Conservation (phyloP, 192 early-diverging fungal species). For the Martensiomyces pterosporus region DNA sequence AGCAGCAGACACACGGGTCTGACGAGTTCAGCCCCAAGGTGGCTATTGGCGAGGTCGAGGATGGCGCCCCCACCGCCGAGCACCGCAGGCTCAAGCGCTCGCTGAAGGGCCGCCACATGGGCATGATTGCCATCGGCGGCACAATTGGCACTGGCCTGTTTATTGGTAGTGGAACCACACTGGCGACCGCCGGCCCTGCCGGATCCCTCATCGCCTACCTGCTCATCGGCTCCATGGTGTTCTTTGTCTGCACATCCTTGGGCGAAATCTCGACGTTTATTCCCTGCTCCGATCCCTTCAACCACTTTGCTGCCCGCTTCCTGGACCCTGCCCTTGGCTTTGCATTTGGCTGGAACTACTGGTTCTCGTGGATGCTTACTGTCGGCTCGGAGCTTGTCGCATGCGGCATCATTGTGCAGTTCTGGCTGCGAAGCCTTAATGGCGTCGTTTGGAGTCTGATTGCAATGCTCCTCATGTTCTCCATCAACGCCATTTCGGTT, state of each 20-base stretch:
- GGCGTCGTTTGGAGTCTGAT: conserved; percentile 47
- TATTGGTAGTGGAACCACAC: conserved; percentile 70
- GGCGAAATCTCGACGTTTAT: conserved; percentile 85
- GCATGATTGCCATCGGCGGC: conserved; percentile 77
- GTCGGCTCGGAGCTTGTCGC: conserved; percentile 80
- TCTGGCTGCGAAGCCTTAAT: conserved; percentile 54
- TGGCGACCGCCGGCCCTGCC: conserved; percentile 72
- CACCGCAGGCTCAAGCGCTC: conserved; percentile 53
- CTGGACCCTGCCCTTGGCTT: conserved; percentile 75
- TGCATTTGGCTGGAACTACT: conserved; percentile 72
- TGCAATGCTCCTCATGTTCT: conserved; percentile 63
- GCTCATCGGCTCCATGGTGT: conserved; percentile 65
- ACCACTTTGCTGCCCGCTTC: conserved; percentile 73
- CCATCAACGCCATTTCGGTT: conserved; percentile 70
- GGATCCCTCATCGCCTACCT: conserved; percentile 74
- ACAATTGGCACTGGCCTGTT: conserved; percentile 84
- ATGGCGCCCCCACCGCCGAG: background rate
- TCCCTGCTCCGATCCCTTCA: conserved; percentile 78
- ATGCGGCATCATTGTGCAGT: conserved; percentile 74
- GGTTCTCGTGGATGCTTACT: conserved; percentile 65
- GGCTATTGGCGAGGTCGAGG: background rate
- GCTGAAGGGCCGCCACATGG: conserved; percentile 68
- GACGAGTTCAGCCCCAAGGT: background rate
- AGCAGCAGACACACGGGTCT: background rate
- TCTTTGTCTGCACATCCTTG: conserved; percentile 72